Evolutionary conservation across 2,329 filamentous ascomycete genomes (phyloP).

Genomic region (Byssoonygena ceratinophila): DNA sequence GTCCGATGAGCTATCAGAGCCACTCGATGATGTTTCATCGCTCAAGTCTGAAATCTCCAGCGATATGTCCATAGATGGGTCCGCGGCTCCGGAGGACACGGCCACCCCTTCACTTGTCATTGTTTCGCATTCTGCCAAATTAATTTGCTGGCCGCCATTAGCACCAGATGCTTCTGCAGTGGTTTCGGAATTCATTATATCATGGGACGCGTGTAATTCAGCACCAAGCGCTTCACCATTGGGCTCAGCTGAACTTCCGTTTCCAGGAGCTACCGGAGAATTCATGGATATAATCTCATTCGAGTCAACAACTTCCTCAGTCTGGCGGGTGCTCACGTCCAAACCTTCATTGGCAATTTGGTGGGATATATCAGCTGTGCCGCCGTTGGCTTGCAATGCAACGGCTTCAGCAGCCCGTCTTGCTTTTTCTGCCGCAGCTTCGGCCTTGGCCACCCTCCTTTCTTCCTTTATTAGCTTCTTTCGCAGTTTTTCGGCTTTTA

Average conservation of each 20-base stretch:
- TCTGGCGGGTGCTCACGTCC: background rate
- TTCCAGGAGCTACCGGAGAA: background rate
- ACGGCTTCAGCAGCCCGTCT: constrained; percentile 25
- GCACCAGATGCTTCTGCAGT: background rate
- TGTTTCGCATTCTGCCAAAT: background rate
- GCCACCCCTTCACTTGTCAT: background rate
- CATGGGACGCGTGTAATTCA: too few relatives aligned
- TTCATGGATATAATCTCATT: background rate
- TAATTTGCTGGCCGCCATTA: background rate
- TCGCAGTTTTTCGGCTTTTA: constrained; percentile 34
- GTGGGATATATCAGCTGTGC: background rate
- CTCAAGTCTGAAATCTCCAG: background rate
- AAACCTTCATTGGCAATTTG: background rate
- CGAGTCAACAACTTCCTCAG: too few relatives aligned
- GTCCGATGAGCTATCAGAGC: constrained; percentile 19
- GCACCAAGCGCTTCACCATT: too few relatives aligned
- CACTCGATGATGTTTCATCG: constrained; percentile 34
- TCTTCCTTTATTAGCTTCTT: constrained; percentile 56
- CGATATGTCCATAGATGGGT: background rate
- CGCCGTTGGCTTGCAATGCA: background rate
- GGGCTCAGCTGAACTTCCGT: too few relatives aligned
- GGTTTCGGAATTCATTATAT: background rate
- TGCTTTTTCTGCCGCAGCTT: constrained; percentile 34
- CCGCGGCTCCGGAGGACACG: background rate
- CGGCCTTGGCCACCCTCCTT: constrained; percentile 36